phyloP scores from a whole-genome alignment of 2,329 filamentous ascomycete species.

The Fusarium sp. region DNA sequence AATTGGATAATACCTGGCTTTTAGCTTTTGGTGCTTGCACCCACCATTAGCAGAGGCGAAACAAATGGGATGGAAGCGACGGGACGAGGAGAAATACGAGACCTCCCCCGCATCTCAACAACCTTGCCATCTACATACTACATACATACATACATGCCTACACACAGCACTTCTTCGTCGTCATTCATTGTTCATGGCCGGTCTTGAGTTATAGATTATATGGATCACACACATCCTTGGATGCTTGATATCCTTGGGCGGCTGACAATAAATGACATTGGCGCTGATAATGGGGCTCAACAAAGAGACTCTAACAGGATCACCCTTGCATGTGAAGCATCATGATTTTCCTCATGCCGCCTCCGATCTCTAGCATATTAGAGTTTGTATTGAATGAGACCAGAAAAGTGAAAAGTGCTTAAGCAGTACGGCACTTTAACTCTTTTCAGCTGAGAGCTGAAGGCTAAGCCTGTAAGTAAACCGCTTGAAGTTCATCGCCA shows the following conservation, averaged over 20 bases:
- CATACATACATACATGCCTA: background rate
- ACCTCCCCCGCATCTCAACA: constrained; percentile 5
- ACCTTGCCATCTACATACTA: background rate
- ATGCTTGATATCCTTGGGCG: background rate
- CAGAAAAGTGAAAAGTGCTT: background rate
- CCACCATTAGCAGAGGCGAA: background rate
- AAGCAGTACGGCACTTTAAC: background rate
- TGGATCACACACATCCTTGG: background rate
- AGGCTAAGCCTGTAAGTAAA: background rate
- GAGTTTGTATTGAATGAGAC: background rate
- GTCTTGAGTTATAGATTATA: background rate
- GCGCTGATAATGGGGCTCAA: background rate
- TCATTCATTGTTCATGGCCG: constrained; percentile 22
- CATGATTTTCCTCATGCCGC: background rate
- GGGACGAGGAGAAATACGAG: background rate
- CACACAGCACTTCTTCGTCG: background rate
- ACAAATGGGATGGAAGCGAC: background rate
- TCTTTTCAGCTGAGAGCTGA: background rate
- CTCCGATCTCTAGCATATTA: background rate
- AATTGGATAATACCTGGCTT: background rate
- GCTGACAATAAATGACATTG: background rate
- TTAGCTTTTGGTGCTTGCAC: constrained; percentile 16
- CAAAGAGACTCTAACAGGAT: constrained; percentile 2
- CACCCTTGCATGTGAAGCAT: constrained; percentile 18
- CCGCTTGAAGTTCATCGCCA: background rate